Base-by-base conservation (phyloP, 1,284 basidiomycete genomes). In the Tilletia indica region DNA sequence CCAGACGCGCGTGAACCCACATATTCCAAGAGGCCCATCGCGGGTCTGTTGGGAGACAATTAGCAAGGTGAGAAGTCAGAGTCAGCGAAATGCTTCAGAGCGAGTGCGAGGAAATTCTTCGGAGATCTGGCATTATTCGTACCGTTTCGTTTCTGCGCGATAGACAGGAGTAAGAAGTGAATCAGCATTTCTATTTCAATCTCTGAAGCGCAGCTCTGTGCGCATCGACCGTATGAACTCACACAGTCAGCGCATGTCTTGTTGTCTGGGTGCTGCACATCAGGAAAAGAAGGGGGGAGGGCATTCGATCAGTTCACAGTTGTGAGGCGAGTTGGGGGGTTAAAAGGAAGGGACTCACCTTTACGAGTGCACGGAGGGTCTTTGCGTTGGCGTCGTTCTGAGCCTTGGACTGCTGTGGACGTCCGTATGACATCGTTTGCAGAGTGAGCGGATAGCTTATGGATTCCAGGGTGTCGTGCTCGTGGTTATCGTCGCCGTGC, bases 11-110 rank as follows among this genome's bases (percentile, higher is more conserved):
- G 11, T 25, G 12, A 9, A 83, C 90, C 80, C 84, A 94, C 90
- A 98, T 85, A 84, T 98, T 99, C 93, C 95, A 97, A 1, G 94
- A 95, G 25, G 96, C 96, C 96, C 96, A 99, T 82, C 96, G 88
- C 49, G 96, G 93, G 87, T 98, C 96, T 96, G 79, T 6, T 25
- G 54, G 39, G 36, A 64, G 25, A 12, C 56, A 16, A 34, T 39
- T 14, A 19, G 11, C 11, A 42, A 39, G 21, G 47, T 45, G 14
- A 14, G 4, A 31, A 25, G 21, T 25, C 56, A 58, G 19, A 4
- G 21, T 8, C 8, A 31, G n/a, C 56, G 21, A 25, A 64, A 47
- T 31, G 58, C 9, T 21, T 48, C 49, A 42, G 14, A 51, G 47
- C 19, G n/a, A 25, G 19, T 21, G 8, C 16, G 19, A 39, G 36